Evolutionary conservation across 768 basidiomycete genomes (phyloP), one percentile per base, ranked within the genome.

Genomic region (Cystoderma amianthinum): DNA sequence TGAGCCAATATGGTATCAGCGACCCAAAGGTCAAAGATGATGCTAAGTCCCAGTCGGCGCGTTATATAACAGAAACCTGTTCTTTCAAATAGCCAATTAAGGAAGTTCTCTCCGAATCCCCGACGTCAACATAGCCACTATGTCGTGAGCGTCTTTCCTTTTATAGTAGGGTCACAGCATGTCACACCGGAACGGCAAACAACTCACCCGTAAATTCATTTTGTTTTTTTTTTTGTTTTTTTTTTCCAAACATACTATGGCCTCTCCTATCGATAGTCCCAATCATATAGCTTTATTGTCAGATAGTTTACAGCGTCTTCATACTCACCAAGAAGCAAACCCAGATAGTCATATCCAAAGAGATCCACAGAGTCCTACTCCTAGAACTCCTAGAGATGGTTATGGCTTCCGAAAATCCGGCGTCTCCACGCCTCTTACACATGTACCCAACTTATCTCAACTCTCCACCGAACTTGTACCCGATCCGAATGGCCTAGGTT

Each of bases 351-450:
- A 38, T 24, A 20, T 36, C 24, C 28, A 20, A 24, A 38, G 38
- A 12, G 20, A 45, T 18, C 22, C 5, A 23, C 23, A 53, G 16
- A 42, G 18, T 17, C 43, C 52, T 12, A 33, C 43, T 25, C 51
- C 54, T 32, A 48, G 53, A 34, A 54, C 48, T 6, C 59, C 74
- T 41, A 72, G 72, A 41, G 90, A 92, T 39, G 89, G 85, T 39
- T 90, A 89, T 60, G 90, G 89, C 41, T 91, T 91, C 61, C 77
- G 85, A 9, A 61, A 74, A 23, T 91, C 87, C 6, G 85, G 83
- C 3, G 55, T 72, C 32, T 73, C 76, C 32, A 85, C 82, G 7
- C 88, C 85, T 35, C 64, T 70, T 15, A 62, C 58, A 4, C 60
- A 56, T 62, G 70, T 48, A 51, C 71, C 36, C 62, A 68, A 61